Evolutionary conservation across 345 rosid genomes (phyloP).

Genomic region (Ricinus communis): DNA sequence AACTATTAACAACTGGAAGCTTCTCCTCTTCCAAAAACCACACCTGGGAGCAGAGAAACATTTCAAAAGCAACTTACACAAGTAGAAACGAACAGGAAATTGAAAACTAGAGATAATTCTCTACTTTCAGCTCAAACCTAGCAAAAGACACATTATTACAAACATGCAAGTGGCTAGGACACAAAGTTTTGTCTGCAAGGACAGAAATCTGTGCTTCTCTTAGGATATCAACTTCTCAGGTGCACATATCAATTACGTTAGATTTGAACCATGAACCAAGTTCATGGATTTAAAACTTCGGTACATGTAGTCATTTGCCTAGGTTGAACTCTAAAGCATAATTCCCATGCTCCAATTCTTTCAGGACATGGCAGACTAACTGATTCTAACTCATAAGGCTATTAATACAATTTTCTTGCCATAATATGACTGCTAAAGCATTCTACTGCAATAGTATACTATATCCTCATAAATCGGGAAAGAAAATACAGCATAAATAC

Average conservation of each 20-base stretch:
- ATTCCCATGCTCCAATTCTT: neutral
- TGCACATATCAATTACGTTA: neutral
- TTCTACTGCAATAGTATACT: neutral
- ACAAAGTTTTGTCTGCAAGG: no score
- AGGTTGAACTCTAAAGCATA: neutral
- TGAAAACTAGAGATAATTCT: neutral
- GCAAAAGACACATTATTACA: neutral
- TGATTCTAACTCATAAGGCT: neutral
- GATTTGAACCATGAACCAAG: neutral
- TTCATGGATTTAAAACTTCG: no score
- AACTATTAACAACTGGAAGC: conserved; percentile 66
- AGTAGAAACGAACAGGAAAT: conserved; percentile 6
- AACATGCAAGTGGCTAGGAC: neutral
- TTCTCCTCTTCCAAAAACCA: conserved; percentile 76
- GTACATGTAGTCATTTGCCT: neutral
- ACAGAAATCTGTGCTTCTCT: neutral
- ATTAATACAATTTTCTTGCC: neutral
- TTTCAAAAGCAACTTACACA: conserved; percentile 5
- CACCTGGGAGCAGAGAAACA: conserved; percentile 44
- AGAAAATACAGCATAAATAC: neutral
- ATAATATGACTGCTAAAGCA: neutral
- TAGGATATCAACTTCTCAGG: neutral
- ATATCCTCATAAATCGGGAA: neutral
- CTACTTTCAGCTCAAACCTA: neutral
- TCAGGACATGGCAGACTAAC: neutral